Conservation (phyloP, 1,284 basidiomycete species). For the Tilletia indica region DNA sequence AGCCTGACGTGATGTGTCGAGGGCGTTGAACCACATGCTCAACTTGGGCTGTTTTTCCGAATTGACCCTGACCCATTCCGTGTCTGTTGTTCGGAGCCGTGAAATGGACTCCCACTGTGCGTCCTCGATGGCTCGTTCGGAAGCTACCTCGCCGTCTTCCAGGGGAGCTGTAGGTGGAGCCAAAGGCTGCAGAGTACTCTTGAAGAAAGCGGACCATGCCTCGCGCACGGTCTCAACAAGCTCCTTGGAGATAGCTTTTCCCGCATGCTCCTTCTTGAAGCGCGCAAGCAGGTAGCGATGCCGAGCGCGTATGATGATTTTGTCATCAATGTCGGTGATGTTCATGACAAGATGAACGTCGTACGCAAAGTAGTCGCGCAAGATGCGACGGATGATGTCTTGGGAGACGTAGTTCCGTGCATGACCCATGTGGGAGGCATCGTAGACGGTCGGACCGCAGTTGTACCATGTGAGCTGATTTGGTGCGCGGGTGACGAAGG, state of each 20-base stretch:
- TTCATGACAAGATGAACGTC: slow-evolving; percentile 99
- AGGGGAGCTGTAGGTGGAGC: slow-evolving; percentile 45
- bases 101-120: slow-evolving; percentile 49
- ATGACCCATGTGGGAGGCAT: slow-evolving; percentile 98
- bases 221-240: slow-evolving; percentile 41
- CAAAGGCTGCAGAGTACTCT: slow-evolving; percentile 41
- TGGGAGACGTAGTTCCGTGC: slow-evolving; percentile 98
- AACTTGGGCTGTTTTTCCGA: slow-evolving; percentile 50
- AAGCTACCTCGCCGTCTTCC: neutral
- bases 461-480: slow-evolving; percentile 98
- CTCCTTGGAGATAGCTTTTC: slow-evolving; percentile 28
- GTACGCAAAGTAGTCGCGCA: slow-evolving; percentile 94
- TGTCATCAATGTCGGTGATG: slow-evolving; percentile 99
- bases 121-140: slow-evolving; percentile 34
- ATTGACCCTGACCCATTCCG: slow-evolving; percentile 38
- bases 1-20: slow-evolving; percentile 23
- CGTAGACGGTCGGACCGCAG: slow-evolving; percentile 97
- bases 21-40: slow-evolving; percentile 47
- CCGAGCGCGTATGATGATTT: slow-evolving; percentile 64
- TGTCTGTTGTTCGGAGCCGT: slow-evolving; percentile 31
- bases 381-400: slow-evolving; percentile 86
- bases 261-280: slow-evolving; percentile 2
- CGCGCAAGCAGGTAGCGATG: slow-evolving; percentile 62
- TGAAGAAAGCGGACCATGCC: slow-evolving; percentile 47
- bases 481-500: slow-evolving; percentile 75